Conservation (phyloP, 2,329 filamentous ascomycete species). For the Neonectria magnoliae region DNA sequence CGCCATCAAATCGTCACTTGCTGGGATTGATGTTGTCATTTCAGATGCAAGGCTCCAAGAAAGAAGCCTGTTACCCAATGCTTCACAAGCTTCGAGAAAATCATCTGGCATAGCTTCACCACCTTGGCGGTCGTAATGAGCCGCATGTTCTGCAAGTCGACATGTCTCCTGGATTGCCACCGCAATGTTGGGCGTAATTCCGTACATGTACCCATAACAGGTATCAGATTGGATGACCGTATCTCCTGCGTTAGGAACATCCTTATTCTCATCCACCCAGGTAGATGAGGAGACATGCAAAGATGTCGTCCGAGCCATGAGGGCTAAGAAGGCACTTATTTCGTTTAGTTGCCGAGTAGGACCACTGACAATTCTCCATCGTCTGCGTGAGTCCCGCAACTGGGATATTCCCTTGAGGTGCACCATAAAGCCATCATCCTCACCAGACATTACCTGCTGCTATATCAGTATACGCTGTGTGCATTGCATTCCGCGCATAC, state of each 20-base stretch:
- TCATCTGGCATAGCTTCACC: constrained; percentile 3
- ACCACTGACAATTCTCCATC: constrained; percentile 21
- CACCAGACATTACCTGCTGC: constrained; percentile 17
- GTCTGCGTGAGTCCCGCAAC: constrained; percentile 17
- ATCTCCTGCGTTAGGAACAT: not conserved
- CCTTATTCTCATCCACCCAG: constrained; percentile 1
- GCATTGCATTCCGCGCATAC: not conserved
- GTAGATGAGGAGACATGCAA: constrained; percentile 1
- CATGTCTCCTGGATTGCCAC: constrained; percentile 18
- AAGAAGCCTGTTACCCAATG: constrained; percentile 11
- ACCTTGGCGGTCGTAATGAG: constrained; percentile 1
- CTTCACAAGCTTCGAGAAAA: constrained; percentile 15
- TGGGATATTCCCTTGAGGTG: constrained; percentile 21
- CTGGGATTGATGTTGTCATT: not conserved
- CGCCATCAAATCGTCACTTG: constrained; percentile 3
- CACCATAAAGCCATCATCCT: constrained; percentile 12
- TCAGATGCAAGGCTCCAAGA: constrained; percentile 16
- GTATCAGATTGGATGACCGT: constrained; percentile 5
- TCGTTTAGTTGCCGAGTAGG: constrained; percentile 22
- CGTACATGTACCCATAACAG: constrained; percentile 21
- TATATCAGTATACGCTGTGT: not conserved
- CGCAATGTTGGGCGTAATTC: constrained; percentile 14
- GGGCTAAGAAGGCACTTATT: constrained; percentile 23
- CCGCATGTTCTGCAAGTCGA: constrained; percentile 8
- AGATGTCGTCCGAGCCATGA: constrained; percentile 23